Evolutionary conservation across 1,284 basidiomycete genomes (phyloP).

Genomic region (Rugosomyces carneus): DNA sequence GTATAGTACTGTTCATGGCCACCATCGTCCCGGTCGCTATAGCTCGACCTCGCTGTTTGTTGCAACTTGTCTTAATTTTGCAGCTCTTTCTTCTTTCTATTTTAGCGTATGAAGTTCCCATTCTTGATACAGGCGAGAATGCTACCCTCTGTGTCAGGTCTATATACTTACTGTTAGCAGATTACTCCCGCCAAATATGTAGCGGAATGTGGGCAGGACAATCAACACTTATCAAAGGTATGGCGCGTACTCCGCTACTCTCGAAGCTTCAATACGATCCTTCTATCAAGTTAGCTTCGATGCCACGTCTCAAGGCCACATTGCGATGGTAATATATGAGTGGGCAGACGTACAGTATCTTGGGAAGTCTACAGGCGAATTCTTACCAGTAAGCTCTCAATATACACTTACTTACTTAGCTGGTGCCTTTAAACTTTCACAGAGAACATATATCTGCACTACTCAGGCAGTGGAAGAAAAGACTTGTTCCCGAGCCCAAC

Average conservation of each 20-base stretch:
- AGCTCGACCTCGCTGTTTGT: conserved; percentile 16
- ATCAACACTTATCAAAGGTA: conserved; percentile 83
- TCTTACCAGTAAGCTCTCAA: conserved; percentile 56
- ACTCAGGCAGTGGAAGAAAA: conserved; percentile 63
- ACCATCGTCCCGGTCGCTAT: conserved; percentile 15
- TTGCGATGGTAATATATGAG: conserved; percentile 94
- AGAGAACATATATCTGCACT: conserved; percentile 94
- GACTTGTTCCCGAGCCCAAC: conserved; percentile 61
- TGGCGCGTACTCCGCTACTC: neutral
- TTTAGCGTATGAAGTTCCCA: conserved; percentile 54
- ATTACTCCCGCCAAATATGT: conserved; percentile 85
- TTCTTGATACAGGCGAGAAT: conserved; percentile 49
- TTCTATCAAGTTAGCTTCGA: conserved; percentile 72
- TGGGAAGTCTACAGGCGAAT: conserved; percentile 61
- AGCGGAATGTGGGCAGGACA: conserved; percentile 89
- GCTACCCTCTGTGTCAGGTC: neutral
- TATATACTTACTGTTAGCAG: conserved; percentile 26
- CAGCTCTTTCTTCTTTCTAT: conserved; percentile 27
- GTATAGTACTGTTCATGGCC: conserved; percentile 13
- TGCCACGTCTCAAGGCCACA: conserved; percentile 74
- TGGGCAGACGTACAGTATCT: conserved; percentile 85
- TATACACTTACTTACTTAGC: neutral
- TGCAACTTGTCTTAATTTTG: conserved; percentile 29
- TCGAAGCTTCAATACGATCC: conserved; percentile 6
- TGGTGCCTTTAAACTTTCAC: neutral